Base-by-base conservation (phyloP, 129 eudicot species). In the Artemisia argyi region DNA sequence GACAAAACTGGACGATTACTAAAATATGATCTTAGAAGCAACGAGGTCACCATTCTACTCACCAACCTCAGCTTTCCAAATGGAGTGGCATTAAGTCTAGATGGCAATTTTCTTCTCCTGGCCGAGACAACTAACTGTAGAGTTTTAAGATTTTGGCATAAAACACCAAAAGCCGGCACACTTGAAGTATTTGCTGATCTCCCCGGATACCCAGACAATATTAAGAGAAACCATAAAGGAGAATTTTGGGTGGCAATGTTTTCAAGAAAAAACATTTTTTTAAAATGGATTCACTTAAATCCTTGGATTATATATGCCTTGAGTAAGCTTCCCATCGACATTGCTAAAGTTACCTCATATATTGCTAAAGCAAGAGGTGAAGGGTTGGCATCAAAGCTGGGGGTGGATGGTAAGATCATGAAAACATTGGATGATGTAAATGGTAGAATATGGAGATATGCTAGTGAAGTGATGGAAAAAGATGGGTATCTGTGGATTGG, bases 1-100 rank as follows among this genome's bases (percentile, higher is more conserved):
- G 98, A 93, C 66, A 81, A 72, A 76, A 89, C 92, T 7, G 97
- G 98, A 24, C 87, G 91, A 22, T 73, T 93, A 72, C 74, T 93
- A 59, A 87, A 82, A 76, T 93, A 85, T 60, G 69, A 87, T 59
- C 56, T 72, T 19, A 75, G 79, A 74, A 86, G 64, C 82, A 86
- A 84, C 66, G 76, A 83, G 75, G 82, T 73, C 24, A 79, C 83
- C 0, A 81, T 90, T 51, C 50, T 88, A 51, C 71, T 87, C 11
- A 17, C 20, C 28, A 85, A 83, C 78, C 87, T 94, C 61, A 78
- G 91, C 14, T 90, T 90, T 77, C 87, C 98, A 49, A 94, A 94
- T 16, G 98, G 98, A 3, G 97, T 94, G 12, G 79, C 89, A 11
- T 79, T 94, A 22, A 88, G 97, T 80, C 75, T 81, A 71, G 91